These are phyloP conservation scores for Clathrus columnatus DNA, from an alignment of 768 basidiomycete genomes.

Conservation along the genomic window DNA sequence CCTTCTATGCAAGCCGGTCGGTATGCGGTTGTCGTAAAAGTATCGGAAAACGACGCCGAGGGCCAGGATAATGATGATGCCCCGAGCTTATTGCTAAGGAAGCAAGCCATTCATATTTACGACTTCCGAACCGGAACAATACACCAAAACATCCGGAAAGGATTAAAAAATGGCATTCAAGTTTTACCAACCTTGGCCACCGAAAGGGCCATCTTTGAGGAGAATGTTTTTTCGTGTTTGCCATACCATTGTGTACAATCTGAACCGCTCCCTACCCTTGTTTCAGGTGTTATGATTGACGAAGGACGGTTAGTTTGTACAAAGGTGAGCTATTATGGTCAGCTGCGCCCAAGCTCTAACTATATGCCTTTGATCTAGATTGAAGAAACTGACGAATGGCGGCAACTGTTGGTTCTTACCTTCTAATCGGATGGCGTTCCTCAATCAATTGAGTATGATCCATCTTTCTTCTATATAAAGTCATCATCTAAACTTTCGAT, in stretches of 20 bases:
- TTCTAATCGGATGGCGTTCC: neutral
- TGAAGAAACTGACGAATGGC: conserved; percentile 1
- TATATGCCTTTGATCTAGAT: neutral
- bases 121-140: conserved; percentile 1
- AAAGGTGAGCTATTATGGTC: neutral
- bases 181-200: neutral
- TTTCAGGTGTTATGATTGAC: conserved; percentile 9
- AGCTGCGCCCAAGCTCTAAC: neutral
- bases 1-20: conserved; percentile 1
- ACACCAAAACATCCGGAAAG: neutral
- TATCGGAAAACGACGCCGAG: neutral
- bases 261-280: neutral
- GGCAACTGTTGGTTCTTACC: neutral
- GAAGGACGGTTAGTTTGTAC: conserved; percentile 3
- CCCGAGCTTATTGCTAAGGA: neutral
- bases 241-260: conserved; percentile 3
- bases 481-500: too few species aligned
- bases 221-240: neutral
- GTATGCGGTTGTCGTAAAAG: neutral
- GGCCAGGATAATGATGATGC: neutral
- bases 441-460: neutral
- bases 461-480: too few species aligned
- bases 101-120: conserved; percentile 4
- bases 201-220: neutral
- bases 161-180: neutral